Evolutionary conservation across 176 grass and related monocot species (phyloP), one percentile per base, ranked within the genome.

Genomic region (Thinopyrum elongatum): DNA sequence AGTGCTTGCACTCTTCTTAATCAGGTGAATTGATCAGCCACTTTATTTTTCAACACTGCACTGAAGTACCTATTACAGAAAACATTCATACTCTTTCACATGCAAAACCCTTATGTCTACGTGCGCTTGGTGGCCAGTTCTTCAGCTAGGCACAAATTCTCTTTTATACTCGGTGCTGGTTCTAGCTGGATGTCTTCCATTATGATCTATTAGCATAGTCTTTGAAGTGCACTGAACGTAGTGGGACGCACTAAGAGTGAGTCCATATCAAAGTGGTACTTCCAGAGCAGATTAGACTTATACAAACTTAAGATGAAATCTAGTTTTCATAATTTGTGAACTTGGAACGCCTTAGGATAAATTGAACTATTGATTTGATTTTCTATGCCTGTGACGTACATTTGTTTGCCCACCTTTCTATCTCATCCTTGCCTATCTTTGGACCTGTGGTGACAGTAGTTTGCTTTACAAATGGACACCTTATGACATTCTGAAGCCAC

Each of bases 1-100:
- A 81, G 76, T 74, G 49, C 90, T 77, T 99, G 94, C 88, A 99
- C 94, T 83, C 87, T 99, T 80, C 73, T 99, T 62, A 99, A 96
- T 78, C 84, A 92, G 88, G 97, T 92, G 94, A 90, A 82, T 58
- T 61, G 14, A 47, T 71, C 39, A 34, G 19, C 80, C 83, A 25
- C 21, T 8, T 59, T 89, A 12, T 88, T 80, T 79, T 77, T 6
- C 59, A 55, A 41, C 82, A 42, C 29, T 59, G 10, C 16, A 26
- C 4, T 74, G 21, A 86, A 71, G 65, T 83, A 28, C 42, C 36
- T 65, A 53, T 53, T 53, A 53, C 49, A 19, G 49, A 19, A 53
- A 53, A 53, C 16, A 53, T 53, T 65, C 13, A 51, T 68, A n/a
- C 17, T 28, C 11, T 82, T 87, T 76, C 38, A 28, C 44, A 11